Base-by-base conservation (phyloP, 2,329 filamentous ascomycete species). In the Phialophora tarda region DNA sequence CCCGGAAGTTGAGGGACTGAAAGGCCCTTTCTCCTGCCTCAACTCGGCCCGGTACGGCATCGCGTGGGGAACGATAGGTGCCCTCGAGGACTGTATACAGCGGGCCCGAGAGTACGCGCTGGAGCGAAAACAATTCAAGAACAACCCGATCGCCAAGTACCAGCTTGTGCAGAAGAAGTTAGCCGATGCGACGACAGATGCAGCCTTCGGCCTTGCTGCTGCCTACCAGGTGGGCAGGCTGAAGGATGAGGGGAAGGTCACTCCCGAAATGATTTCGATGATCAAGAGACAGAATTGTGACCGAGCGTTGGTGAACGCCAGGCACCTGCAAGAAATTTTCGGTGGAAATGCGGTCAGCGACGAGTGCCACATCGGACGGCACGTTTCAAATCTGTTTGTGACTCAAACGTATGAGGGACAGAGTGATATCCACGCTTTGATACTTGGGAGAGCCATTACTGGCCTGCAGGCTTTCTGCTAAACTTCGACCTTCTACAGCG, bases 241-340 rank as follows among this genome's bases (percentile, higher is more conserved):
- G 65, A 98, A 97, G 85, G 94, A 98, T 74, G 88, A 92, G 76
- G 93, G 93, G 70, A 91, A 92, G 78, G 88, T 86, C 26, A 89
- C 90, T 2, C 93, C 95, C 6, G 95, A 99, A 82, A 98, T 98
- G 94, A 96, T 99, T 74, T 88, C 86, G 8, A 89, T 99, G 91
- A 89, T 98, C 77, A 99, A 99, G 86, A 85, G 95, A 72, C 93
- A 98, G 82, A 99, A 99, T 80, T 99, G 95, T 79, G 95, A 99
- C 79, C 84, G 89, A 60, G 95, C 95, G 17, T 82, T 99, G 74
- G 82, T 86, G 32, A 93, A 94, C 71, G 88, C 93, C 23, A 85
- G 95, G 71, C 82, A 85, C 67, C 82, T 99, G 68, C 95, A 99
- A 79, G 95, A 99, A 82, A 87, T 99, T 24, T 97, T 99, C 81